These are phyloP conservation scores for Myxozyma neglecta DNA, from an alignment of 805 yeast species.

Conservation along the genomic window DNA sequence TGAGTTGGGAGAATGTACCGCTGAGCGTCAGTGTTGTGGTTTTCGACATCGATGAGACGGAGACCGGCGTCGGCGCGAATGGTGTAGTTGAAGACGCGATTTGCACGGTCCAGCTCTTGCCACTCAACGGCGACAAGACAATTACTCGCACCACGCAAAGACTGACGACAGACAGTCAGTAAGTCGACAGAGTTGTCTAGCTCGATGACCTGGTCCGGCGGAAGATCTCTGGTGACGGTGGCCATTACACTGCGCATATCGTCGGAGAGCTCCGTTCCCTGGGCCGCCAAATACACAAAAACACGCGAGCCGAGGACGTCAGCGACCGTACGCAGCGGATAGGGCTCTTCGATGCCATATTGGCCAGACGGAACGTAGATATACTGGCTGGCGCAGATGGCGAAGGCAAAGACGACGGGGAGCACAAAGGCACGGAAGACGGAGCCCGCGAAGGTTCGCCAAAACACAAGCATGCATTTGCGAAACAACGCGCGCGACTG, in stretches of 20 bases:
- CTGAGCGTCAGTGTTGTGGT: slow-evolving; percentile 36
- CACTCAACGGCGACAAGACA: slow-evolving; percentile 42
- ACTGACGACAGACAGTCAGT: slow-evolving; percentile 36
- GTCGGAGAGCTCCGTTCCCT: slow-evolving; percentile 22
- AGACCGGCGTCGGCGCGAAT: slow-evolving; percentile 40
- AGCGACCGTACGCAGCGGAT: slow-evolving; percentile 30
- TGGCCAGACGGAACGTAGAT: slow-evolving; percentile 30
- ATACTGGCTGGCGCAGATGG: slow-evolving; percentile 18
- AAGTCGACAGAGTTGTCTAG: slow-evolving; percentile 35
- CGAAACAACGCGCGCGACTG: slow-evolving; percentile 26
- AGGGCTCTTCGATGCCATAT: slow-evolving; percentile 39
- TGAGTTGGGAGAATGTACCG: slow-evolving; percentile 39
- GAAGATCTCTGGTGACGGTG: slow-evolving; percentile 37
- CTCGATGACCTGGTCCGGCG: slow-evolving; percentile 33
- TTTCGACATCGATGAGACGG: slow-evolving; percentile 31
- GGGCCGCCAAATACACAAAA: slow-evolving; percentile 35
- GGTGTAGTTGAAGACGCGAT: slow-evolving; percentile 39
- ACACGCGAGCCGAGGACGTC: slow-evolving; percentile 34
- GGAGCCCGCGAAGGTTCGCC: slow-evolving; percentile 37
- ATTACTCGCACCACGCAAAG: slow-evolving; percentile 37
- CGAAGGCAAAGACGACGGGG: slow-evolving; percentile 36
- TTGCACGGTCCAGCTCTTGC: slow-evolving; percentile 36
- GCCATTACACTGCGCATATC: slow-evolving; percentile 37
- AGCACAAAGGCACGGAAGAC: slow-evolving; percentile 37
- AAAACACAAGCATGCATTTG: slow-evolving; percentile 20